Evolutionary conservation across 2,329 filamentous ascomycete species (phyloP).

Genomic region (Fusarium coicis): DNA sequence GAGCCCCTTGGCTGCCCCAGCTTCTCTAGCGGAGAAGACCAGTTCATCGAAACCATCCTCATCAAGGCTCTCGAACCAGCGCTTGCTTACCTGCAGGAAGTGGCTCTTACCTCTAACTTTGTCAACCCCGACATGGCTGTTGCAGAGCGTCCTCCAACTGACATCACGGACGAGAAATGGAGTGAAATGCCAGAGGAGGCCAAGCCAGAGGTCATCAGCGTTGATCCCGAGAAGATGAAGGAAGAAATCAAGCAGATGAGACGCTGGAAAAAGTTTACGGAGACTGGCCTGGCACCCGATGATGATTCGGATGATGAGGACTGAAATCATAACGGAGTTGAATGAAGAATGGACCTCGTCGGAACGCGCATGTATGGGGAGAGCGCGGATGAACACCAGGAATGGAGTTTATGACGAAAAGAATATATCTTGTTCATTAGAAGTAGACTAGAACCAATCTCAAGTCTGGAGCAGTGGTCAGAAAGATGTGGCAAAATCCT

Average conservation of each 20-base stretch:
- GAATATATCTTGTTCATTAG: constrained; percentile 29
- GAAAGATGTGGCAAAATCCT: constrained; percentile 32
- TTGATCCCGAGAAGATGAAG: constrained; percentile 37
- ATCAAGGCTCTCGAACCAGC: constrained; percentile 64
- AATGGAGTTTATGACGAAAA: background rate
- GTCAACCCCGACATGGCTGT: constrained; percentile 54
- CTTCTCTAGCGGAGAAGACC: constrained; percentile 73
- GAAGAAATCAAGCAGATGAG: constrained; percentile 39
- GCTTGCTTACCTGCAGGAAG: constrained; percentile 69
- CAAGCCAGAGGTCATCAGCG: constrained; percentile 42
- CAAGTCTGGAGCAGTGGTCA: constrained; percentile 6
- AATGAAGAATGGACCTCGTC: background rate
- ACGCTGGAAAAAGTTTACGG: constrained; percentile 44
- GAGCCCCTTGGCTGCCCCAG: constrained; percentile 70
- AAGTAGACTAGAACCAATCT: constrained; percentile 31
- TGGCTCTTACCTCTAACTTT: constrained; percentile 56
- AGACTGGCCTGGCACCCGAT: constrained; percentile 43
- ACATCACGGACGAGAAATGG: constrained; percentile 47
- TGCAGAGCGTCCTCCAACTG: constrained; percentile 30
- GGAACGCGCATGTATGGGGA: background rate
- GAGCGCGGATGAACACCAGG: background rate
- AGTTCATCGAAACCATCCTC: constrained; percentile 71
- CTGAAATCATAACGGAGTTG: constrained; percentile 9
- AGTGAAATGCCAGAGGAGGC: constrained; percentile 43
- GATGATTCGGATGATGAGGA: constrained; percentile 43